Evolutionary conservation across 495 filamentous ascomycete species (phyloP).

Genomic region (Penicillium longicatenatum): DNA sequence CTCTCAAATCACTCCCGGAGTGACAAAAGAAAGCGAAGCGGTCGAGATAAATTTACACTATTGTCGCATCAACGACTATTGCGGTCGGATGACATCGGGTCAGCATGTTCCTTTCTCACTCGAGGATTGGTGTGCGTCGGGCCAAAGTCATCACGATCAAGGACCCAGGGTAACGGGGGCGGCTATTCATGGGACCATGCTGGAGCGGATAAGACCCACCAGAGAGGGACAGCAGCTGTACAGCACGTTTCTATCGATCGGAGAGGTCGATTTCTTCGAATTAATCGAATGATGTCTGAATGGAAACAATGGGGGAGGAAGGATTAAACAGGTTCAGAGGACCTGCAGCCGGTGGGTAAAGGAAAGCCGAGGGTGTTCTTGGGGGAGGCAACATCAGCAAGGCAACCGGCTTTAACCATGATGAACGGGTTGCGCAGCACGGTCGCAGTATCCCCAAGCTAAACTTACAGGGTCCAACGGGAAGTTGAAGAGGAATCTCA

Average conservation of each 20-base stretch:
- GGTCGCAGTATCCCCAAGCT: neutral
- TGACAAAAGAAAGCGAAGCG: neutral
- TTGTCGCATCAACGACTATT: conserved; percentile 28
- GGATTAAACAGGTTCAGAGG: conserved; percentile 23
- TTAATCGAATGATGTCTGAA: neutral
- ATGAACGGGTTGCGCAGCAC: conserved; percentile 1
- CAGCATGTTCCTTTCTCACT: conserved; percentile 25
- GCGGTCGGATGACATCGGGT: conserved; percentile 31
- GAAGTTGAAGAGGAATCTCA: conserved; percentile 4
- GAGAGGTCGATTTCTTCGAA: neutral
- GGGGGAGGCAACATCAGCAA: conserved; percentile 19
- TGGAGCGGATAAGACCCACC: conserved; percentile 28
- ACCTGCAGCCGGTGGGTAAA: conserved; percentile 28
- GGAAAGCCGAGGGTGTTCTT: conserved; percentile 20
- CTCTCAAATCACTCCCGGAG: conserved; percentile 6
- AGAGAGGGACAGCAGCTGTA: conserved; percentile 20
- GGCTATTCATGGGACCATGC: conserved; percentile 25
- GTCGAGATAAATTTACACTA: conserved; percentile 3
- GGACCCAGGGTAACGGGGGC: conserved; percentile 25
- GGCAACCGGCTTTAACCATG: conserved; percentile 15
- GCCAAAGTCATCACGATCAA: conserved; percentile 1
- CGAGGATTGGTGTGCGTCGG: neutral
- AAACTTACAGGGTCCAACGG: conserved; percentile 1
- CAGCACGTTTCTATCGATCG: conserved; percentile 14
- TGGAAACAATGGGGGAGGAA: conserved; percentile 1